Percentiles rank a stretch among this genome's conserved stretches.
Evolutionary conservation across 768 basidiomycete species (phyloP).

Genomic region (Glaciozyma martinii): DNA sequence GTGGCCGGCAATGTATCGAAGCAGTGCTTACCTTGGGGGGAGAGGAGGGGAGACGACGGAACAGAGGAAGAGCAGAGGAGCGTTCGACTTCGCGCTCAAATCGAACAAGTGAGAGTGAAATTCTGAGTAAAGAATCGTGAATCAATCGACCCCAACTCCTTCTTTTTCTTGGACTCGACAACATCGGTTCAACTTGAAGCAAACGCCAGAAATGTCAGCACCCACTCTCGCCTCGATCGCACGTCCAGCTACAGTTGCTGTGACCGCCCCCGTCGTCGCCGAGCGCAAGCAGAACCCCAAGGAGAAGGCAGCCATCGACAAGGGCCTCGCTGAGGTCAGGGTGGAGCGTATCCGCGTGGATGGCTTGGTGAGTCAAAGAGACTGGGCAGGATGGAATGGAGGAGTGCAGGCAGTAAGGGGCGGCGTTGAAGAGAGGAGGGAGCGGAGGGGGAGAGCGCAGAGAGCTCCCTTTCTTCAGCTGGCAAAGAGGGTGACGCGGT

Average conservation of each 20-base stretch:
- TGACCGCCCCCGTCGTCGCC: not conserved
- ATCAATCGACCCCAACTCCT: too few relatives aligned
- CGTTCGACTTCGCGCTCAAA: too few relatives aligned
- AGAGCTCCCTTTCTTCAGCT: not conserved
- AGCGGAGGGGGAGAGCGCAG: not conserved
- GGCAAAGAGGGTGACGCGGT: not conserved
- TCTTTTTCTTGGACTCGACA: too few relatives aligned
- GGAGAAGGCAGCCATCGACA: constrained; percentile 16
- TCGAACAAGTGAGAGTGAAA: too few relatives aligned
- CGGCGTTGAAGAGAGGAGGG: not conserved
- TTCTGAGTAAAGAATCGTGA: too few relatives aligned
- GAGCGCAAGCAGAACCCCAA: constrained; percentile 9
- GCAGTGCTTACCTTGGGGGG: too few relatives aligned
- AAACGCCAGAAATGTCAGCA: not conserved
- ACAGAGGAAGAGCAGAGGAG: too few relatives aligned
- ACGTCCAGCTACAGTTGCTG: constrained; percentile 7
- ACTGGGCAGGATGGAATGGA: not conserved
- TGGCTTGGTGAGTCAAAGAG: constrained; percentile 32
- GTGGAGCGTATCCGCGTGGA: constrained; percentile 29
- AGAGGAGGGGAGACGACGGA: too few relatives aligned
- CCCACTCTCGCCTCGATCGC: constrained; percentile 23
- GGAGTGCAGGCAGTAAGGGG: not conserved
- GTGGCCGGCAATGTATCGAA: too few relatives aligned
- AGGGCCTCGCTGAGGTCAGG: constrained; percentile 17
- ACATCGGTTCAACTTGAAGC: too few relatives aligned